phyloP scores from a whole-genome alignment of 2,329 filamentous ascomycete species.

The Fusarium buharicum region DNA sequence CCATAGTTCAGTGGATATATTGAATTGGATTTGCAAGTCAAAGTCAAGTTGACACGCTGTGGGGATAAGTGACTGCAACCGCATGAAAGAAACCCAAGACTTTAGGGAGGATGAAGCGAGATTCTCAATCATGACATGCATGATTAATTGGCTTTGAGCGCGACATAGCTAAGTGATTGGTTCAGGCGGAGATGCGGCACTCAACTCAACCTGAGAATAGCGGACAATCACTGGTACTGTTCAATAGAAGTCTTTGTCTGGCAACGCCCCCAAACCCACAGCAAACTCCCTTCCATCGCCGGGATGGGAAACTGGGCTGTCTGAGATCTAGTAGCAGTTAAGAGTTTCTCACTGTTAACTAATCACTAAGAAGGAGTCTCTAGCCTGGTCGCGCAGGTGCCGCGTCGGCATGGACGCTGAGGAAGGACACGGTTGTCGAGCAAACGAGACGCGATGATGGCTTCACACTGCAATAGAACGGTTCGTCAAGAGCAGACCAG shows the following conservation, averaged over 20 bases:
- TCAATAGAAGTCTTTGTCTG: conserved; percentile 14
- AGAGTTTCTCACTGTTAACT: background rate
- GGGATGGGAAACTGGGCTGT: conserved; percentile 24
- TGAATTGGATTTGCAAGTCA: conserved; percentile 5
- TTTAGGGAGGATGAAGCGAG: conserved; percentile 19
- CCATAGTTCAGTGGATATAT: conserved; percentile 27
- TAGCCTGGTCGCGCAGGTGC: conserved; percentile 26
- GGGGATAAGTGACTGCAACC: conserved; percentile 2
- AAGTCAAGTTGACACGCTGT: conserved; percentile 15
- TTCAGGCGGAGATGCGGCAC: conserved; percentile 22
- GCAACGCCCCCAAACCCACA: conserved; percentile 28
- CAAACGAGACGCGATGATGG: conserved; percentile 36
- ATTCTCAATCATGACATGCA: conserved; percentile 43
- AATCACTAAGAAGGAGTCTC: conserved; percentile 7
- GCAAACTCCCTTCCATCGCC: conserved; percentile 20
- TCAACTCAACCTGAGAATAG: conserved; percentile 21
- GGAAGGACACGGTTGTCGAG: conserved; percentile 36
- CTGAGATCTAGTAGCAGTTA: conserved; percentile 13
- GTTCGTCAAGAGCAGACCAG: conserved; percentile 10
- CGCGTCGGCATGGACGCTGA: conserved; percentile 31
- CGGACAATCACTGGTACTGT: conserved; percentile 27
- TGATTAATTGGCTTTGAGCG: conserved; percentile 41
- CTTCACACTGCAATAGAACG: conserved; percentile 15
- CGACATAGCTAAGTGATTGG: conserved; percentile 35
- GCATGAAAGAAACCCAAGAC: conserved; percentile 4